Evolutionary conservation across 305 asterid species (phyloP).

Genomic region (Fraxinus paxiana): DNA sequence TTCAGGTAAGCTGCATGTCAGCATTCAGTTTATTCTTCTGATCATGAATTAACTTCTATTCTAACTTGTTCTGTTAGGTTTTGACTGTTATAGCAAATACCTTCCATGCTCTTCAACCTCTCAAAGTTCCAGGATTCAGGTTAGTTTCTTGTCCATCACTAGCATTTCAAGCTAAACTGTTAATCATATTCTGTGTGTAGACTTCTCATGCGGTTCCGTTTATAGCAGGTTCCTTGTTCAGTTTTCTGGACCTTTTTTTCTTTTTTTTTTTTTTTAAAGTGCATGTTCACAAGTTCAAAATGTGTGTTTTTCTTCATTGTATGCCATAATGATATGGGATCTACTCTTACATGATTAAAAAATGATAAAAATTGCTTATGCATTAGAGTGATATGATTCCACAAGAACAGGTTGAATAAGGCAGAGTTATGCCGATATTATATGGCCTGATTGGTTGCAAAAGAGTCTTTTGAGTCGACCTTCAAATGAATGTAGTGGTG

Average conservation of each 20-base stretch:
- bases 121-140: constrained; percentile 97
- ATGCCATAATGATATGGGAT: background rate
- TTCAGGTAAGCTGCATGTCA: constrained; percentile 52
- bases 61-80: constrained; percentile 42
- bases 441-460: background rate
- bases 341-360: background rate
- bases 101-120: constrained; percentile 95
- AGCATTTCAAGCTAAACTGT: background rate
- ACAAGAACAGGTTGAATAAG: background rate
- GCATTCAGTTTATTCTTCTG: background rate
- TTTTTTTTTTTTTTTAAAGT: too few species aligned
- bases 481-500: background rate
- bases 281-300: too few species aligned
- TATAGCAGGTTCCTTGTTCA: background rate
- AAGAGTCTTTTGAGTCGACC: background rate
- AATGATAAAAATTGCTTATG: background rate
- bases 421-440: background rate
- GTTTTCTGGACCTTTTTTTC: background rate
- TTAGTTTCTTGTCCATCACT: constrained; percentile 21
- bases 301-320: background rate
- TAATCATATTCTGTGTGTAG: background rate
- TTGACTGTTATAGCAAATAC: constrained; percentile 83
- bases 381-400: background rate
- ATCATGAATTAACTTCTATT: background rate
- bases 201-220: background rate